Evolutionary conservation across 441 rosid genomes (phyloP), one percentile per base, ranked within the genome.

Genomic region (Aleurites moluccanus): DNA sequence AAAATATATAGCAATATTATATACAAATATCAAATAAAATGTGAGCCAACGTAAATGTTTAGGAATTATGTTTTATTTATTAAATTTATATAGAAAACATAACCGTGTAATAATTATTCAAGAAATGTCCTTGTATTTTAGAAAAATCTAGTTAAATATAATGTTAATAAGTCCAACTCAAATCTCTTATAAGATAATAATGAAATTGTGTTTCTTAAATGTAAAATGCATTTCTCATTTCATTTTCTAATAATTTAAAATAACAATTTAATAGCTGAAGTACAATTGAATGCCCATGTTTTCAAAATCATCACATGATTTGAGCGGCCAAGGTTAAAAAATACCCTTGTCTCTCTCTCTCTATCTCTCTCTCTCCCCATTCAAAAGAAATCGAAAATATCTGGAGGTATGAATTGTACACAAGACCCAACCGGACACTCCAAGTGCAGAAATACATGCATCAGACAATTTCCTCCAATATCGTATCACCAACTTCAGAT

Each of bases 381-480:
- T 49, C 56, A 2, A 44, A n/a, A n/a, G 64, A 53, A 75, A 77
- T 59, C 77, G 73, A 69, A 49, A 40, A 69, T 13, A 50, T 30
- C 28, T 0, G 61, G 67, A 21, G 30, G 16, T 15, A 2, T 28
- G 30, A 59, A 44, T 42, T 18, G 35, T 47, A 69, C 68, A 40
- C 21, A 27, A 2, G 10, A 57, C 33, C 40, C 30, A 15, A 23
- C n/a, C 64, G 28, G 33, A 11, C 13, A 16, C 27, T 33, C 28
- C 14, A 28, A 56, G 16, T 53, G 64, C 25, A 28, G 70, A 67
- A 56, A 68, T 21, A 61, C 11, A 53, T 3, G 50, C 38, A 28
- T 80, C 78, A 90, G 38, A 81, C 82, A 33, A 83, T 76, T 70
- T 87, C 89, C 59, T 81, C 82, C 61, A 65, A 33, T 55, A 57